phyloP scores from a whole-genome alignment of 331 rosid species.

The Malus hybrid region DNA sequence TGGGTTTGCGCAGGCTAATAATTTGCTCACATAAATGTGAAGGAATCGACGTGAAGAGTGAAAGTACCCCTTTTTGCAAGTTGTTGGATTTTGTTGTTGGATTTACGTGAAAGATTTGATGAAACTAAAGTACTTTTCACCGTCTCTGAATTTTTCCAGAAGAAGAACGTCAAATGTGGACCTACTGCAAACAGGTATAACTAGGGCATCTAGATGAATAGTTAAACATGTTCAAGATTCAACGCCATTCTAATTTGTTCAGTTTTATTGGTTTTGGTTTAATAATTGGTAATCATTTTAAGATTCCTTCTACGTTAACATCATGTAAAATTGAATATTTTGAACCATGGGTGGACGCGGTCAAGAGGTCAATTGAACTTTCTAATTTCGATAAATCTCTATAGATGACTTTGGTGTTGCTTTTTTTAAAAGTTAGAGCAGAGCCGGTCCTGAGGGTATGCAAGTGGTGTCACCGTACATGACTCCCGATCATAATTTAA shows the following conservation, averaged over 20 bases:
- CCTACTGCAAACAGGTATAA: neutral
- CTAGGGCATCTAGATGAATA: neutral
- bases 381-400: too few species aligned
- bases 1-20: neutral
- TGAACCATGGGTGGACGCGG: too few species aligned
- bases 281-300: too few species aligned
- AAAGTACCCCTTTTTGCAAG: neutral
- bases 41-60: neutral
- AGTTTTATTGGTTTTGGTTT: too few species aligned
- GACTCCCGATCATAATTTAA: too few species aligned
- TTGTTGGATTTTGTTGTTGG: neutral
- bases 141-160: slow-evolving; percentile 10
- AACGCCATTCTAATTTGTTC: neutral
- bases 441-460: too few species aligned
- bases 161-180: neutral
- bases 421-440: too few species aligned
- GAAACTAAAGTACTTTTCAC: slow-evolving; percentile 2
- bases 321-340: too few species aligned
- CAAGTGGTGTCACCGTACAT: too few species aligned
- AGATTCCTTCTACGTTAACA: too few species aligned
- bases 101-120: slow-evolving; percentile 4
- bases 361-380: too few species aligned
- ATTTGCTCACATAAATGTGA: neutral
- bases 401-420: accelerated
- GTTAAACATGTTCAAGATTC: neutral